A percentile compares a stretch with the other conserved stretches of the same genome.
These are phyloP conservation scores for Tetrahymena thermophila DNA, from an alignment of 73 alveolate genomes.

Conservation along the genomic window DNA sequence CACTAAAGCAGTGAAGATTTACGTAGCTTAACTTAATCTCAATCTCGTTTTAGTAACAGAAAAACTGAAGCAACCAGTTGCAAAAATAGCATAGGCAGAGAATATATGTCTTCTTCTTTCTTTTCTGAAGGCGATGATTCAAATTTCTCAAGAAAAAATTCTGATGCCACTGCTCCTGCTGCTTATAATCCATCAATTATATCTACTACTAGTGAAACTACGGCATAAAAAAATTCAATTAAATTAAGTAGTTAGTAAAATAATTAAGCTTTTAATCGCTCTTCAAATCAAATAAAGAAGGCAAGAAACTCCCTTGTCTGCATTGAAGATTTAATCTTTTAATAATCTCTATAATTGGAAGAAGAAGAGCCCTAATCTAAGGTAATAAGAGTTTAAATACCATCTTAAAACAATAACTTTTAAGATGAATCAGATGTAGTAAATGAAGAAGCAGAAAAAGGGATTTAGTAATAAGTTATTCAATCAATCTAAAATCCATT, in stretches of 20 bases:
- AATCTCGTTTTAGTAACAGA: background rate
- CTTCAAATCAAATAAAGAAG: background rate
- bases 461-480: background rate
- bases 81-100: background rate
- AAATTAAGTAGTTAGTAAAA: background rate
- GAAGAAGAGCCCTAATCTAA: background rate
- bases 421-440: background rate
- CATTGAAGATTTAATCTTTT: background rate
- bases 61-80: background rate
- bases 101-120: background rate
- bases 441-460: background rate
- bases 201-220: background rate
- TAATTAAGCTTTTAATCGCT: background rate
- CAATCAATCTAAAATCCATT: background rate
- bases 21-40: background rate
- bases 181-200: background rate
- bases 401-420: background rate
- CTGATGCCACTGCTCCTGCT: background rate
- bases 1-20: background rate
- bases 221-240: background rate
- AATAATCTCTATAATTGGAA: background rate
- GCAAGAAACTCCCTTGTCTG: background rate
- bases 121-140: background rate
- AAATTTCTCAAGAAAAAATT: background rate
- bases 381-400: background rate